Percentiles rank a stretch among this genome's conserved stretches.
Evolutionary conservation across 139 green algal genomes (phyloP).

Genomic region (Picochlorum sp.): DNA sequence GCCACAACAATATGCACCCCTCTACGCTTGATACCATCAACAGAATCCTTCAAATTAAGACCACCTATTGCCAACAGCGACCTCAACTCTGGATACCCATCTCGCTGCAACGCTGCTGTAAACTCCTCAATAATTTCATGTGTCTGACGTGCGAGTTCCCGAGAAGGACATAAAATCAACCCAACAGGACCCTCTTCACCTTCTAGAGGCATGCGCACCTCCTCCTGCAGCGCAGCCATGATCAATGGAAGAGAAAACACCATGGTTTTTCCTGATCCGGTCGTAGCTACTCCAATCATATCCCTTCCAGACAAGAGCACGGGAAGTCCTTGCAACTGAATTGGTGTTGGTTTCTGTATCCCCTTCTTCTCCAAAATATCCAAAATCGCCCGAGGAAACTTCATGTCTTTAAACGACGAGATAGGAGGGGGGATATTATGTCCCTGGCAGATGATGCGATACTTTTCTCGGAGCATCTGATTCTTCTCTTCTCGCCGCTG

Average conservation of each 20-base stretch:
- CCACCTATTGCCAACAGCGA: conserved; percentile 84
- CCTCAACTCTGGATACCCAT: conserved; percentile 64
- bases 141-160: conserved; percentile 92
- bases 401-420: conserved; percentile 68
- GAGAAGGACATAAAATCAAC: conserved; percentile 85
- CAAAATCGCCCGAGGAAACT: conserved; percentile 55
- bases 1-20: conserved; percentile 89
- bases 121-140: conserved; percentile 62
- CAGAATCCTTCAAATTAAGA: conserved; percentile 41
- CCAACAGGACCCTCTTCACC: conserved; percentile 81
- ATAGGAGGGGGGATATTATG: conserved; percentile 80
- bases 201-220: conserved; percentile 42
- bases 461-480: conserved; percentile 69
- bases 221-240: conserved; percentile 71
- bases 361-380: conserved; percentile 63
- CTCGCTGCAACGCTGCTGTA: conserved; percentile 8
- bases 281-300: conserved; percentile 99
- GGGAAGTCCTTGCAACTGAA: conserved; percentile 93
- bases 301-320: conserved; percentile 85
- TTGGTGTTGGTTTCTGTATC: conserved; percentile 86
- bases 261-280: conserved; percentile 92
- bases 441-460: conserved; percentile 86
- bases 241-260: conserved; percentile 90
- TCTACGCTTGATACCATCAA: conserved; percentile 23
- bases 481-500: conserved; percentile 51